Percentiles rank a stretch among this genome's conserved stretches.
Evolutionary conservation across 129 eudicot genomes (phyloP).

Genomic region (Escallonia herrerae): DNA sequence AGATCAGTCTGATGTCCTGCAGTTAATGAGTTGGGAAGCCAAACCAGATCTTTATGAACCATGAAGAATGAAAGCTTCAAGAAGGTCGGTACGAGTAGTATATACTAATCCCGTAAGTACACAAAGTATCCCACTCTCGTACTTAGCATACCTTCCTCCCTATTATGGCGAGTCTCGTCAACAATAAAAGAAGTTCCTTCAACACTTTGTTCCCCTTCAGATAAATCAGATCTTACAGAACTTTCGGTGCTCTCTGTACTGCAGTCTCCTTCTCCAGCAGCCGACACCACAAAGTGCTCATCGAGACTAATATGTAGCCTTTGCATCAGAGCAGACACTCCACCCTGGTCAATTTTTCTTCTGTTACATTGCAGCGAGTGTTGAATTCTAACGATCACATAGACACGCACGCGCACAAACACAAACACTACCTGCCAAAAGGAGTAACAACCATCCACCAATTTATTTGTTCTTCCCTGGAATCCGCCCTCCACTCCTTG

Average conservation of each 20-base stretch:
- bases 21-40: background rate
- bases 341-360: slow-evolving; percentile 55
- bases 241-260: slow-evolving; percentile 22
- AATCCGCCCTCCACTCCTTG: slow-evolving; percentile 98
- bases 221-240: slow-evolving; percentile 36
- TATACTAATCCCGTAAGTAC: background rate
- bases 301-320: slow-evolving; percentile 31
- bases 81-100: too few relatives aligned
- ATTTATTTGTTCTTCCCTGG: slow-evolving; percentile 93
- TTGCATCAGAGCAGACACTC: slow-evolving; percentile 63
- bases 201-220: slow-evolving; percentile 28
- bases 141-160: slow-evolving; percentile 37
- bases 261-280: slow-evolving; percentile 14
- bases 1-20: slow-evolving; percentile 38
- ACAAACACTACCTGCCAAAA: slow-evolving; percentile 81
- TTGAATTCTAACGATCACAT: slow-evolving; percentile 4
- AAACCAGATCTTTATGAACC: background rate
- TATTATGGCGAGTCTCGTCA: slow-evolving; percentile 20
- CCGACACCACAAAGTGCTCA: slow-evolving; percentile 25
- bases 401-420: too few relatives aligned
- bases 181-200: slow-evolving; percentile 19
- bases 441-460: slow-evolving; percentile 98
- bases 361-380: slow-evolving; percentile 1
- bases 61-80: too few relatives aligned
- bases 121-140: background rate